phyloP scores from a whole-genome alignment of 2,329 filamentous ascomycete species.

The Penicillium sp. region DNA sequence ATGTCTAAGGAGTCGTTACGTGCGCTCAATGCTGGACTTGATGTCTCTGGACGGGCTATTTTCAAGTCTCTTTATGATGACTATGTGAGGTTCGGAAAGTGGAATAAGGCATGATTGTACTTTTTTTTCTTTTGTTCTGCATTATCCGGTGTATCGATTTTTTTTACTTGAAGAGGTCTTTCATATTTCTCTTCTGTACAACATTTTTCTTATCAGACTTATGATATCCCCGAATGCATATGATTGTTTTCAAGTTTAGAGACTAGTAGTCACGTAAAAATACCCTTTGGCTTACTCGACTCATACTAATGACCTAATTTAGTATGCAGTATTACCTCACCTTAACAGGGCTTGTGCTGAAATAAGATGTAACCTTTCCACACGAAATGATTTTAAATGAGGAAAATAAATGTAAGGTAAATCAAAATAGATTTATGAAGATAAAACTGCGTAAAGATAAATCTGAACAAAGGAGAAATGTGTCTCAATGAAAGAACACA shows the following conservation, averaged over 20 bases:
- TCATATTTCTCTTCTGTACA: slow-evolving; percentile 13
- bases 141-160: slow-evolving; percentile 3
- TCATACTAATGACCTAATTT: too few relatives aligned
- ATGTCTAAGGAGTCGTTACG: slow-evolving; percentile 53
- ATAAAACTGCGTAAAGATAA: too few relatives aligned
- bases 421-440: too few relatives aligned
- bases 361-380: too few relatives aligned
- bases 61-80: slow-evolving; percentile 57
- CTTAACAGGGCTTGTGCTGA: too few relatives aligned
- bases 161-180: background rate
- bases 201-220: slow-evolving; percentile 19
- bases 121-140: slow-evolving; percentile 1
- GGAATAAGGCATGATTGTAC: slow-evolving; percentile 44
- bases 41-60: slow-evolving; percentile 53
- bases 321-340: too few relatives aligned
- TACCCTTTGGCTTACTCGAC: too few relatives aligned
- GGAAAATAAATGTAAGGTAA: too few relatives aligned
- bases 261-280: background rate
- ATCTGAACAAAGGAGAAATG: too few relatives aligned
- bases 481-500: too few relatives aligned
- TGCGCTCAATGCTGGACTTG: slow-evolving; percentile 54
- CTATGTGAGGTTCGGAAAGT: slow-evolving; percentile 49
- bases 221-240: slow-evolving; percentile 30
- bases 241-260: slow-evolving; percentile 8
- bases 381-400: too few relatives aligned